Evolutionary conservation across 768 basidiomycete genomes (phyloP), one percentile per base, ranked within the genome.

Genomic region (Erythrobasidium yunnanense): DNA sequence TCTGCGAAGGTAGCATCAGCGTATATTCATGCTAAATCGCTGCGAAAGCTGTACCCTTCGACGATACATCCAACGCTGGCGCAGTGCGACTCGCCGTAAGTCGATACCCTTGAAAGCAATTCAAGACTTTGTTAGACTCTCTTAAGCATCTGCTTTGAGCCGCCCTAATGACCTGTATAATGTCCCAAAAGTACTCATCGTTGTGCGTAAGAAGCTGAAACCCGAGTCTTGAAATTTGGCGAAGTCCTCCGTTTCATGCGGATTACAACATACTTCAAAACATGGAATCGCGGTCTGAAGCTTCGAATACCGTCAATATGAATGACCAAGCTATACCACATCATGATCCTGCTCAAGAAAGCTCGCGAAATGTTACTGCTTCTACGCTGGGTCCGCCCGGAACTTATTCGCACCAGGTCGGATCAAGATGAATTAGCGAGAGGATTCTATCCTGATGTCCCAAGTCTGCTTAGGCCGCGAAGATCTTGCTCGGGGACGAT

Each of bases 51-150:
- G 23, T 90, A 90, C 33, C 95, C 95, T 75, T 97, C 95, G 72
- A 99, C 84, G 77, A 99, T 96, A 34, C 89, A 90, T 15, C 95
- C 95, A 34, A 97, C 95, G 15, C 90, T 92, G 30, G 88, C 84
- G 75, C 95, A 96, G 76, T 99, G 95, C 69, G 88, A 90, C 80
- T 99, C 95, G 66, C 95, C 95, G 75, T 88, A 99, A 70, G 95
- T 99, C 57, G 92, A 92, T 27, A 99, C 95, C 51, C 90, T 63
- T 29, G 15, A 47, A 13, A 32, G 7, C 45, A n/a, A 5, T 46
- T n/a, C 27, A 49, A 22, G 7, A 60, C 42, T 6, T 42, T 15
- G 29, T n/a, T 7, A 17, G 30, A 22, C 25, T 55, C 20, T n/a
- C 25, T 22, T 30, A 22, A 33, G 54, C 25, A 52, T 18, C 54